Evolutionary conservation across 2,329 filamentous ascomycete species (phyloP), one percentile per base, ranked within the genome.

Genomic region (Venturia pyrina): DNA sequence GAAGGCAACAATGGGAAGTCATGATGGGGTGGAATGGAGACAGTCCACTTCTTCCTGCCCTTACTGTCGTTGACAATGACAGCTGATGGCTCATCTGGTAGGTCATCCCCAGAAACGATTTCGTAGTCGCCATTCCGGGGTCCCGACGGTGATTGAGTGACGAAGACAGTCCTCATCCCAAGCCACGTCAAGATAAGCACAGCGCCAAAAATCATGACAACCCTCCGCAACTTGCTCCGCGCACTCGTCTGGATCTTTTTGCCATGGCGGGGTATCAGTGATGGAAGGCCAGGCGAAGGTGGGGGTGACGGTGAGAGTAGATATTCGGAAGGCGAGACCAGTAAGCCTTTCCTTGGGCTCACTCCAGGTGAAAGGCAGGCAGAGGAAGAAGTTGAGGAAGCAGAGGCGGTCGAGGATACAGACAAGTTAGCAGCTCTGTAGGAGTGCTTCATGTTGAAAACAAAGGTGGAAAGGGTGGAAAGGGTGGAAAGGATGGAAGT

Each of bases 11-110:
- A 75, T 1, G 91, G 91, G 67, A 93, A 93, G 3, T 81, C 78
- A 59, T 82, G 79, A 66, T 81, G 82, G 7, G 82, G 79, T 0
- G 91, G 91, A 46, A 96, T 92, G 1, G 86, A 91, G 13, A 96
- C 84, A 0, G 91, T 95, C 91, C 91, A 96, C 73, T 66, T 66
- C 21, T 66, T 41, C 24, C 81, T 83, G 3, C 88, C 89, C 57
- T 81, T 79, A 34, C 79, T 77, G 75, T 92, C 89, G 17, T 82
- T 84, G 59, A 93, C 80, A 6, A 90, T 82, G 24, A 95, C 81
- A 0, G 90, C 89, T 0, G 88, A 89, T 0, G 90, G 87, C 68
- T 89, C 86, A 37, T 88, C 82, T 0, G 90, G 89, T n/a, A 91
- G 75, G 53, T 80, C 79, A 68, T 86, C 83, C 67, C 85, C 85